Percentiles rank a stretch among this genome's conserved stretches.
Evolutionary conservation across 192 early-diverging fungal species (phyloP).

Genomic region (Podila minutissima): DNA sequence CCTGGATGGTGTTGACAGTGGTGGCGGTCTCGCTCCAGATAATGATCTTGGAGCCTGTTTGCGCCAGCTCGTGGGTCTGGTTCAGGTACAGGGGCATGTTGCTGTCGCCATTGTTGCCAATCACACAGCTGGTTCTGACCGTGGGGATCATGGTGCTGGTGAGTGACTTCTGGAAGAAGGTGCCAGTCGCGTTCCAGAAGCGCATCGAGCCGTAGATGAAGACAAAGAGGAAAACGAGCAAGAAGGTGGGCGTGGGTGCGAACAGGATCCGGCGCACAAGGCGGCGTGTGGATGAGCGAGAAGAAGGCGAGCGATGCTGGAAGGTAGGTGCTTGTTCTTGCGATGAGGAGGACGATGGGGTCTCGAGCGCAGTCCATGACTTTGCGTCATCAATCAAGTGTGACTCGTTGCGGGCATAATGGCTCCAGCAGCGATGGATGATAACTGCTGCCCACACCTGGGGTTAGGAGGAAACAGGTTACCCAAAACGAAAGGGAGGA

Average conservation of each 20-base stretch:
- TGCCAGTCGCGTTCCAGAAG: conserved; percentile 39
- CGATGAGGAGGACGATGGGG: not conserved
- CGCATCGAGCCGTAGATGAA: conserved; percentile 42
- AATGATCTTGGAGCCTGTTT: conserved; percentile 37
- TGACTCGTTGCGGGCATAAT: conserved; percentile 17
- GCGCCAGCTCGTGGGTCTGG: conserved; percentile 30
- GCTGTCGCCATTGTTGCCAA: conserved; percentile 5
- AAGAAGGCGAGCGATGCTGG: not conserved
- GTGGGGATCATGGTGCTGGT: conserved; percentile 24
- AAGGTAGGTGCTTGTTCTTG: not conserved
- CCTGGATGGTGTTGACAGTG: not conserved
- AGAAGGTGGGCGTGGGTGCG: conserved; percentile 30
- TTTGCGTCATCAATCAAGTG: not conserved
- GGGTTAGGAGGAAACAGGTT: not conserved
- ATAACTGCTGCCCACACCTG: conserved; percentile 34
- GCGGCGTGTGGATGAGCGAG: not conserved
- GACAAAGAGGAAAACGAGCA: conserved; percentile 23
- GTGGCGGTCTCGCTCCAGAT: conserved; percentile 42
- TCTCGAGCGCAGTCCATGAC: conserved; percentile 11
- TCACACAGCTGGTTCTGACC: conserved; percentile 37
- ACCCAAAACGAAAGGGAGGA: not conserved
- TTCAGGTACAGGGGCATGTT: conserved; percentile 23
- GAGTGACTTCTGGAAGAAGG: conserved; percentile 35
- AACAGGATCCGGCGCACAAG: conserved; percentile 9
- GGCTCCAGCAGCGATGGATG: conserved; percentile 14